Evolutionary conservation across 2,329 filamentous ascomycete genomes (phyloP).

Genomic region (Fusarium sp.): DNA sequence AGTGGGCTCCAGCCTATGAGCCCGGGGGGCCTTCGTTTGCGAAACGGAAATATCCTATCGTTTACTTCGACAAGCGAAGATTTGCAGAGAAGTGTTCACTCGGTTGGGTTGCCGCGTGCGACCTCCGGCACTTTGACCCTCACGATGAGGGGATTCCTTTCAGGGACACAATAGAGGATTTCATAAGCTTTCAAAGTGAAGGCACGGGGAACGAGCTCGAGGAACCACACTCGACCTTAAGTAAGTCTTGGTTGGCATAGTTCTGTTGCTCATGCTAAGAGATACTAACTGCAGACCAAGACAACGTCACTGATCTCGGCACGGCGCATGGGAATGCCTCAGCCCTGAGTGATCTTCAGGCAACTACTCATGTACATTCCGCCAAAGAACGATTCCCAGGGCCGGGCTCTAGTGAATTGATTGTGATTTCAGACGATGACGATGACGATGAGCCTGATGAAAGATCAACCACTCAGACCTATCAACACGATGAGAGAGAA

Average conservation of each 20-base stretch:
- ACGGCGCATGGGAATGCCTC: too few species aligned
- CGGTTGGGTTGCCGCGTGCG: constrained; percentile 7
- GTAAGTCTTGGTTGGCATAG: rapidly evolving
- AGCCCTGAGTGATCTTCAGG: too few species aligned
- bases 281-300: too few species aligned
- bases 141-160: background rate
- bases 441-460: too few species aligned
- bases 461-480: too few species aligned
- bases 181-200: background rate
- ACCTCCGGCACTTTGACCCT: background rate
- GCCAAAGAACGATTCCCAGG: too few species aligned
- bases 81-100: constrained; percentile 6
- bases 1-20: background rate
- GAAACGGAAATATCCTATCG: constrained; percentile 12
- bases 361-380: too few species aligned
- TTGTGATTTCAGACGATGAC: too few species aligned
- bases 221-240: background rate
- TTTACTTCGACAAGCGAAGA: constrained; percentile 1
- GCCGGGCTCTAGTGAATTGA: too few species aligned
- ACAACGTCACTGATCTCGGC: too few species aligned
- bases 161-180: background rate
- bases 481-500: too few species aligned
- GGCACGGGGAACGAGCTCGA: background rate
- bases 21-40: rapidly evolving
- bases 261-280: too few species aligned